A percentile compares a stretch with the other conserved stretches of the same genome.
phyloP scores from a whole-genome alignment of 805 yeast species.

The Schizosaccharomyces pombe region ASM294v3 CU329670.1:3341001-3341500 shows the following conservation, averaged over 20 bases:
- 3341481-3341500: conserved; percentile 90
- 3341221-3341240: conserved; percentile 62
- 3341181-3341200: conserved; percentile 81
- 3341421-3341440: conserved; percentile 76
- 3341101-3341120: conserved; percentile 86
- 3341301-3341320: conserved; percentile 65
- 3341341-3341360: conserved; percentile 85
- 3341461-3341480: conserved; percentile 82
- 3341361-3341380: conserved; percentile 79
- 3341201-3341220: conserved; percentile 76
- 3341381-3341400: conserved; percentile 77
- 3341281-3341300: conserved; percentile 85
- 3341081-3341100: conserved; percentile 90
- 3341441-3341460: conserved; percentile 83
- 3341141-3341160: conserved; percentile 61
- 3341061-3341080: conserved; percentile 80
- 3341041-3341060: conserved; percentile 86
- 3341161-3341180: conserved; percentile 85
- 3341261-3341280: conserved; percentile 85
- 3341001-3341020: conserved; percentile 96
- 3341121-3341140: conserved; percentile 84
- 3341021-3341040: conserved; percentile 85
- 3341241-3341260: conserved; percentile 68
- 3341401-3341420: conserved; percentile 91
- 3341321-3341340: conserved; percentile 79